Evolutionary conservation across 2,329 filamentous ascomycete species (phyloP).

Genomic region (Fusarium lateritium): DNA sequence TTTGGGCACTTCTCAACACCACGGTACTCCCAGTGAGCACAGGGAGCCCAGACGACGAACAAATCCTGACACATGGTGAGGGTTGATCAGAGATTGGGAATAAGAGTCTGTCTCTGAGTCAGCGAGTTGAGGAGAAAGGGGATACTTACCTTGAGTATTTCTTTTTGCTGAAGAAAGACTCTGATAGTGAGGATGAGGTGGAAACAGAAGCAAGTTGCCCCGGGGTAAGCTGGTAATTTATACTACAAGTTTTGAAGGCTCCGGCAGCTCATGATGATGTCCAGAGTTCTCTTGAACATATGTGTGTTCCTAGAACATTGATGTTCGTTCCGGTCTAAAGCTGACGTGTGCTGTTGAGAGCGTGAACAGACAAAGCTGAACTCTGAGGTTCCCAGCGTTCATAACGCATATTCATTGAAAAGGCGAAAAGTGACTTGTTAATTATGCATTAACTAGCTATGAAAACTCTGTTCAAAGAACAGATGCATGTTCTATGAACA

Average conservation of each 20-base stretch:
- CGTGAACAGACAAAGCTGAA: neutral
- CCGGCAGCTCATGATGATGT: neutral
- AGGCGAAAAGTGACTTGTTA: too few relatives aligned
- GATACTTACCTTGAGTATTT: neutral
- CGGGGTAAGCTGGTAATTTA: neutral
- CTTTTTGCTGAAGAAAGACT: neutral
- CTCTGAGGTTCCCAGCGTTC: neutral
- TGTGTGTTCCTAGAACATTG: neutral
- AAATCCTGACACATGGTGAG: conserved; percentile 12
- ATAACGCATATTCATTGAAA: neutral
- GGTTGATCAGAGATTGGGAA: neutral
- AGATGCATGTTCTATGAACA: neutral
- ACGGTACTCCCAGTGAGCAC: neutral
- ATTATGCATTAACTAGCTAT: neutral
- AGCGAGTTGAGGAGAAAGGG: neutral
- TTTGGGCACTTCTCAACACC: neutral
- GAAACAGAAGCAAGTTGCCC: neutral
- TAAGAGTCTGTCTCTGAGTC: neutral
- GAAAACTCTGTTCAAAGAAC: neutral
- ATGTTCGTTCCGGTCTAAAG: neutral
- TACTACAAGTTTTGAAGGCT: neutral
- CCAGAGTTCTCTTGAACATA: neutral
- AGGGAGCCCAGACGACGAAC: conserved; percentile 16
- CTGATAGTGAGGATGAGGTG: neutral
- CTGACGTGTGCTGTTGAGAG: neutral